Evolutionary conservation across 495 filamentous ascomycete species (phyloP).

Genomic region (Neurospora sp.): DNA sequence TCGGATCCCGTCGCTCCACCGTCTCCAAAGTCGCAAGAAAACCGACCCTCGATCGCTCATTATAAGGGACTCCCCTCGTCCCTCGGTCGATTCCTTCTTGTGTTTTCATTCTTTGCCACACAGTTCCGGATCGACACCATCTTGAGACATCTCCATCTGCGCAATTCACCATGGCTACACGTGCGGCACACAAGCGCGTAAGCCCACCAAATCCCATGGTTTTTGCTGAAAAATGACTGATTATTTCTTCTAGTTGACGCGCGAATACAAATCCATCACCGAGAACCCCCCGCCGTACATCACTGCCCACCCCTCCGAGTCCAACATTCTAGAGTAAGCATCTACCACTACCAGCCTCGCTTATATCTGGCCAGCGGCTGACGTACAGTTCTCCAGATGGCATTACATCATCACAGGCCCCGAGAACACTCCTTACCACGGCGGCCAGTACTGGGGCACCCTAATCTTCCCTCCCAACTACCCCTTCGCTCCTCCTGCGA

Average conservation of each 20-base stretch:
- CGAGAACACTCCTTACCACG: constrained; percentile 86
- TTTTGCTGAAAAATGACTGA: background rate
- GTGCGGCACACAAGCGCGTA: constrained; percentile 76
- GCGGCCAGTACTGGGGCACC: constrained; percentile 97
- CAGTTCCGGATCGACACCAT: background rate
- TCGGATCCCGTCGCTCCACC: background rate
- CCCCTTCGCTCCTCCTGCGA: constrained; percentile 92
- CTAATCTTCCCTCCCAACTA: constrained; percentile 93
- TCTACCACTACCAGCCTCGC: background rate
- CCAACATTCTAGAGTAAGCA: constrained; percentile 80
- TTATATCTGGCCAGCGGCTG: background rate
- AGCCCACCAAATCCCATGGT: constrained; percentile 18
- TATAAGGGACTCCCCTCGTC: background rate
- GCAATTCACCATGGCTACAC: constrained; percentile 63
- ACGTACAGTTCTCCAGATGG: constrained; percentile 52
- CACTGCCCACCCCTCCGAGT: constrained; percentile 83
- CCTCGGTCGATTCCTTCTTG: too few species aligned
- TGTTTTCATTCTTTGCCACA: background rate
- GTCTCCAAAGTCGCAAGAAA: background rate
- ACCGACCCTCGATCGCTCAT: background rate
- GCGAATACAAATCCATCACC: constrained; percentile 87
- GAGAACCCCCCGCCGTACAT: constrained; percentile 93
- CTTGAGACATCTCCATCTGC: constrained; percentile 13
- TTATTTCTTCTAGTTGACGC: constrained; percentile 54
- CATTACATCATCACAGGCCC: constrained; percentile 97